Evolutionary conservation across 768 basidiomycete genomes (phyloP).

Genomic region (Suillus ampliporus): DNA sequence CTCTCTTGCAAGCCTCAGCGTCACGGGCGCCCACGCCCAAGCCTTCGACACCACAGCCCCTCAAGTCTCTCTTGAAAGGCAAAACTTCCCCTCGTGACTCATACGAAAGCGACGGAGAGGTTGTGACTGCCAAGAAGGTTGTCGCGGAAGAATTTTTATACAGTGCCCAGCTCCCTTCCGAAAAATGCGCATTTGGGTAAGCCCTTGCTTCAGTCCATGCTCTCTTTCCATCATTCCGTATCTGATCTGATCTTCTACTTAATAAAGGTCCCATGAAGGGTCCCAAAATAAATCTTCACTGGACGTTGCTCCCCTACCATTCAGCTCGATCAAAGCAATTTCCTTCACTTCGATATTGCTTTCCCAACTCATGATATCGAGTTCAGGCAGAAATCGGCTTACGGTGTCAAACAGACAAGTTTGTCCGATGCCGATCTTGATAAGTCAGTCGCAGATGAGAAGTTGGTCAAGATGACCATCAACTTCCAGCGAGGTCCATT

Average conservation of each 20-base stretch:
- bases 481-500: conserved; percentile 43
- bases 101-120: conserved; percentile 38
- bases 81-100: conserved; percentile 22
- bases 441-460: conserved; percentile 49
- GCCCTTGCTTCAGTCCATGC: conserved; percentile 9
- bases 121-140: conserved; percentile 26
- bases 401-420: conserved; percentile 27
- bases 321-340: conserved; percentile 38
- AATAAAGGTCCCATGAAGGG: conserved; percentile 44
- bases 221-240: conserved; percentile 22
- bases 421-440: conserved; percentile 45
- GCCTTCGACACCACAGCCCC: conserved; percentile 18
- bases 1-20: not conserved
- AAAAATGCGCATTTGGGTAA: conserved; percentile 33
- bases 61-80: conserved; percentile 39
- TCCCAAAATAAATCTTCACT: conserved; percentile 49
- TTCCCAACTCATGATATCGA: conserved; percentile 45
- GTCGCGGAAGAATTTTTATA: conserved; percentile 23
- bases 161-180: conserved; percentile 26
- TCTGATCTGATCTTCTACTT: conserved; percentile 36
- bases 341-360: conserved; percentile 56
- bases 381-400: conserved; percentile 27
- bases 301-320: conserved; percentile 53
- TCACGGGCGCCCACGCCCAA: not conserved
- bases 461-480: conserved; percentile 56